A percentile compares a stretch with the other conserved stretches of the same genome.
Conservation (phyloP, 2,329 filamentous ascomycete genomes). For the Scytalidium sp. region DNA sequence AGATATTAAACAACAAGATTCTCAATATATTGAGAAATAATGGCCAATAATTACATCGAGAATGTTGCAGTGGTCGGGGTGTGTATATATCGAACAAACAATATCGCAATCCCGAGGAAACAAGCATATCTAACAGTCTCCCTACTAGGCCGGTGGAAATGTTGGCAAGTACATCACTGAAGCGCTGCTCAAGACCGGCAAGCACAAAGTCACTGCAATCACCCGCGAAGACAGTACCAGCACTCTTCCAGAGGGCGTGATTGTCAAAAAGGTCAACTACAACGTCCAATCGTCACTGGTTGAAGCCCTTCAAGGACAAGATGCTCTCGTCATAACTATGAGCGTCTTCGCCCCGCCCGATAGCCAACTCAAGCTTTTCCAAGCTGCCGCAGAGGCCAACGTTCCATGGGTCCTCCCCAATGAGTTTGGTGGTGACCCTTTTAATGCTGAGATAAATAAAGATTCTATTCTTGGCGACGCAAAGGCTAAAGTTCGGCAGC, state of each 20-base stretch:
- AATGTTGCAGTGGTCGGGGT: conserved; percentile 44
- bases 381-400: conserved; percentile 51
- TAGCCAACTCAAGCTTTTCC: conserved; percentile 45
- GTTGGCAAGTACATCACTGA: conserved; percentile 36
- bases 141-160: conserved; percentile 37
- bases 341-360: conserved; percentile 37
- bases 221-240: conserved; percentile 40
- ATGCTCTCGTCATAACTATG: conserved; percentile 55
- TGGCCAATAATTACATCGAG: conserved; percentile 33
- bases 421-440: conserved; percentile 31
- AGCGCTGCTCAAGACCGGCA: conserved; percentile 27
- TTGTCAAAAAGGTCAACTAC: conserved; percentile 41
- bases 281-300: conserved; percentile 40
- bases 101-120: background rate
- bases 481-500: conserved; percentile 18
- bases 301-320: conserved; percentile 47
- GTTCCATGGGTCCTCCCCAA: conserved; percentile 56
- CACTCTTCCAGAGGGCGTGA: conserved; percentile 36
- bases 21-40: no score
- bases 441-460: conserved; percentile 13
- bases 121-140: background rate
- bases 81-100: conserved; percentile 3
- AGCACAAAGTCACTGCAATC: conserved; percentile 46
- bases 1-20: no score
- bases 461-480: conserved; percentile 20